Conservation (phyloP, 1,284 basidiomycete genomes). For the Ustilago tritici region DNA sequence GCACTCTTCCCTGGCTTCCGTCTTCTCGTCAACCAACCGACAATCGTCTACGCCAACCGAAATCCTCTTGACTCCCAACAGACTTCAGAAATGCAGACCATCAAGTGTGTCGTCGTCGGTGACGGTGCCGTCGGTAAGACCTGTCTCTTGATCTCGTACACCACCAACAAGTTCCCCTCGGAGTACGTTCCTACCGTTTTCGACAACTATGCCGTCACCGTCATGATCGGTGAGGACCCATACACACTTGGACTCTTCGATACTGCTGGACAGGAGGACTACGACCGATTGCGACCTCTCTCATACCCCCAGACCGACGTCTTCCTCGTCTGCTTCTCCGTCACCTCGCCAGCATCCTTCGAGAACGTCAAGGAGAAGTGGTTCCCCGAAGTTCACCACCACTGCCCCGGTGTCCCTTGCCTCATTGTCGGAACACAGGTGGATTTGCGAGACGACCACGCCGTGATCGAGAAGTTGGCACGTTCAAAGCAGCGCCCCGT, state of each 20-base stretch:
- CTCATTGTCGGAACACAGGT: constrained; percentile 98
- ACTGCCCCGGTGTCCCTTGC: constrained; percentile 99
- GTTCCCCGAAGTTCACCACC: constrained; percentile 99
- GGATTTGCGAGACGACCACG: constrained; percentile 92
- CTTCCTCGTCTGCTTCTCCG: constrained; percentile 99
- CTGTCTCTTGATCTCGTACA: constrained; percentile 98
- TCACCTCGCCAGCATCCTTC: constrained; percentile 97
- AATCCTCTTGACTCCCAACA: not conserved
- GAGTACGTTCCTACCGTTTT: constrained; percentile 98
- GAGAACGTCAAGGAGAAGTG: constrained; percentile 99
- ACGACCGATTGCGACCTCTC: constrained; percentile 96
- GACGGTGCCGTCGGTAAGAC: constrained; percentile 99
- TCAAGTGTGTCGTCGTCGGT: constrained; percentile 93
- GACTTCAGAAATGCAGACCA: constrained; percentile 66
- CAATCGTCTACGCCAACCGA: not conserved
- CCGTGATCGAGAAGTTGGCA: constrained; percentile 92
- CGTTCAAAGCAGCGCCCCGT: constrained; percentile 97
- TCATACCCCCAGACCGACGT: constrained; percentile 99
- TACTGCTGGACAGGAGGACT: constrained; percentile 99
- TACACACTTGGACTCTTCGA: constrained; percentile 98
- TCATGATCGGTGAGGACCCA: constrained; percentile 99
- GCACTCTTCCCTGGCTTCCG: too few relatives aligned
- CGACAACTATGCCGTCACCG: constrained; percentile 98
- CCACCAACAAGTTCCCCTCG: constrained; percentile 81
- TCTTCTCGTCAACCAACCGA: not conserved